Conservation (phyloP, 495 filamentous ascomycete genomes). For the Neurospora sp. region DNA sequence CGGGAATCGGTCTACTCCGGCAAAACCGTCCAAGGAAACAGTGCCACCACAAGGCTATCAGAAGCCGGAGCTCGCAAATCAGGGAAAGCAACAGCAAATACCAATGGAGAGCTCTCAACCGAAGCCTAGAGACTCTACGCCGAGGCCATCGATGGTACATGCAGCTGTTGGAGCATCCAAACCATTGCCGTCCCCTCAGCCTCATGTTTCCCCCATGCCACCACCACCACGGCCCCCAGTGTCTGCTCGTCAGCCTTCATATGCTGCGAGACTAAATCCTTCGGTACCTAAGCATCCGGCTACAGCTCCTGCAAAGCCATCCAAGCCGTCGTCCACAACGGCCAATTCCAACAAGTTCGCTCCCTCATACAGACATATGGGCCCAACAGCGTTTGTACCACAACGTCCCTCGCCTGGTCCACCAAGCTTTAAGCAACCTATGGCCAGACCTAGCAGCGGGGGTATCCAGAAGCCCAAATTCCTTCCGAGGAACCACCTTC, state of each 20-base stretch:
- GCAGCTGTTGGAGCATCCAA: background rate
- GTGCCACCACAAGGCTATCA: background rate
- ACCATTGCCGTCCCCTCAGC: background rate
- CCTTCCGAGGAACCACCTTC: constrained; percentile 2
- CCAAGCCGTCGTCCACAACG: background rate
- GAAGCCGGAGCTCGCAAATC: background rate
- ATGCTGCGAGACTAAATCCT: background rate
- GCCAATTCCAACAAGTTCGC: background rate
- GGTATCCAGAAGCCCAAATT: background rate
- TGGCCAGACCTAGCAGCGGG: background rate
- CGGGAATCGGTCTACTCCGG: background rate
- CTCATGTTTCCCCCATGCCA: background rate
- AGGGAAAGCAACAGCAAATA: background rate
- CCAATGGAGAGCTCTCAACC: background rate
- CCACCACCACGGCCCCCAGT: background rate
- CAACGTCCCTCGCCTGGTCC: background rate
- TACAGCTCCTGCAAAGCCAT: background rate
- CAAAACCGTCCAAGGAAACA: background rate
- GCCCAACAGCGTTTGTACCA: background rate
- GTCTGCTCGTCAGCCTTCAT: background rate
- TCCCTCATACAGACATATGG: background rate
- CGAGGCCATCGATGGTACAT: background rate
- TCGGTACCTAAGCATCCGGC: background rate
- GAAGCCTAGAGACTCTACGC: background rate
- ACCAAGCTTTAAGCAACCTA: background rate